A percentile compares a stretch with the other conserved stretches of the same genome.
These are phyloP conservation scores for Trametes sp. DNA, from an alignment of 1,284 basidiomycete species.

Conservation along the genomic window DNA sequence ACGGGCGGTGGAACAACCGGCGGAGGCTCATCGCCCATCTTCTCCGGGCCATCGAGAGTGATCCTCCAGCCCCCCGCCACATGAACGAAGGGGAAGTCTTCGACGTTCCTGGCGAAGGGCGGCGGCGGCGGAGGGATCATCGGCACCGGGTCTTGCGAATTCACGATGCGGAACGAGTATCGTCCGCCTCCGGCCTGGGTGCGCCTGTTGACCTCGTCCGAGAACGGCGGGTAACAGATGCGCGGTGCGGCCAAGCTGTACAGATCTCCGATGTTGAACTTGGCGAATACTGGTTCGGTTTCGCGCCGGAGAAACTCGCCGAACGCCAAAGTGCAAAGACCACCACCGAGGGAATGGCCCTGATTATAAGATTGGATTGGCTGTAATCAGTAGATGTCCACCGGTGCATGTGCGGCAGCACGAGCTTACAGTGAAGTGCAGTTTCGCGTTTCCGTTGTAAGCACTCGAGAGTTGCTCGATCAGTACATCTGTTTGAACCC, in stretches of 20 bases:
- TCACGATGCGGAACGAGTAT: conserved; percentile 18
- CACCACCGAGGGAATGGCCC: conserved; percentile 26
- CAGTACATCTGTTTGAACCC: conserved; percentile 4
- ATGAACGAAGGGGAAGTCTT: conserved; percentile 11
- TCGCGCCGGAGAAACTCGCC: conserved; percentile 19
- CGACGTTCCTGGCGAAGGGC: neutral
- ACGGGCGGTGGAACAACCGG: neutral
- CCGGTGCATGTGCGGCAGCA: neutral
- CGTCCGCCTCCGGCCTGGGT: conserved; percentile 4
- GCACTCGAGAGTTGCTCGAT: conserved; percentile 10
- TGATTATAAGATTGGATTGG: neutral
- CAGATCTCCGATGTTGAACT: conserved; percentile 17
- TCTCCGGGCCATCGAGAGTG: conserved; percentile 2
- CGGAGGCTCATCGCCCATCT: conserved; percentile 15
- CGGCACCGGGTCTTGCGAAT: conserved; percentile 9
- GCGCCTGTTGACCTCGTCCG: conserved; percentile 1
- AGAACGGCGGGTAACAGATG: conserved; percentile 16
- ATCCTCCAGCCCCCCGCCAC: conserved; percentile 15
- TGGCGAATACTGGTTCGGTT: neutral
- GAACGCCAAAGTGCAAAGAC: conserved; percentile 18
- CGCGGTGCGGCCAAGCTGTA: conserved; percentile 20
- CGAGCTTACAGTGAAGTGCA: conserved; percentile 6
- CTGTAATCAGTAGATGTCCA: neutral
- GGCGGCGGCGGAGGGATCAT: conserved; percentile 8
- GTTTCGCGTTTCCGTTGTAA: neutral